phyloP scores from a whole-genome alignment of 768 basidiomycete species.

The Postia placenta region DNA sequence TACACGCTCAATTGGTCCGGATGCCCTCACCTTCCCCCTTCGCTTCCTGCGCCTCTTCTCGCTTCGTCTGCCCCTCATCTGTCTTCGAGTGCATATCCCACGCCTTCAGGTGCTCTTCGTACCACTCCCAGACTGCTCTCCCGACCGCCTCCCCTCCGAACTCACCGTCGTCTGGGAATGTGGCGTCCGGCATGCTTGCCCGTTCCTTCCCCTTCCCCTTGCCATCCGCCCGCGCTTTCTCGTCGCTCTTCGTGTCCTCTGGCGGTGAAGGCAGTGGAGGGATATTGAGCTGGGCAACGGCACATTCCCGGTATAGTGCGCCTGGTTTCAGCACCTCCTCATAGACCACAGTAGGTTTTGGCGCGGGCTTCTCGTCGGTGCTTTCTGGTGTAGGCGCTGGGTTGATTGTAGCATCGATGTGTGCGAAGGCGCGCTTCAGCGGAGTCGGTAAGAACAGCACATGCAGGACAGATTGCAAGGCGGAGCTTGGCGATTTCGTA shows the following conservation, averaged over 20 bases:
- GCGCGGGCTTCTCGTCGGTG: slow-evolving; percentile 12
- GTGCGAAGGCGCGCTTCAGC: slow-evolving; percentile 42
- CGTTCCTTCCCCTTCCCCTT: slow-evolving; percentile 19
- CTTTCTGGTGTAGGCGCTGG: slow-evolving; percentile 8
- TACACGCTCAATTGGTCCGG: too few species aligned
- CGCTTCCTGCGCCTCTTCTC: too few species aligned
- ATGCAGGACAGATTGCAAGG: slow-evolving; percentile 77
- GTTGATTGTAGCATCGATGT: slow-evolving; percentile 25
- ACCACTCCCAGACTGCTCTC: slow-evolving; percentile 69
- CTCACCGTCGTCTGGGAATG: slow-evolving; percentile 58
- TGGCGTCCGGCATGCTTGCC: slow-evolving; percentile 22
- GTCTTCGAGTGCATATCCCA: slow-evolving; percentile 43
- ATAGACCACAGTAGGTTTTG: background rate
- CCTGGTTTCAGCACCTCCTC: slow-evolving; percentile 66
- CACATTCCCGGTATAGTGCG: slow-evolving; percentile 72
- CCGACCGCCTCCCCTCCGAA: slow-evolving; percentile 66
- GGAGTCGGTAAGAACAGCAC: slow-evolving; percentile 78
- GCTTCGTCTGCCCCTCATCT: too few species aligned
- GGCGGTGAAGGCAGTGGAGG: slow-evolving; percentile 14
- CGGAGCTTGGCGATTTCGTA: slow-evolving; percentile 57
- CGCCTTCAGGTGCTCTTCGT: slow-evolving; percentile 56
- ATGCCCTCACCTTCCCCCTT: too few species aligned
- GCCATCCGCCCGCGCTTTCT: slow-evolving; percentile 18
- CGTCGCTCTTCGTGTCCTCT: slow-evolving; percentile 15
- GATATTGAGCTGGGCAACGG: slow-evolving; percentile 38